Base-by-base conservation (phyloP, 306 rosid genomes). In the Fragaria ananassa region DNA sequence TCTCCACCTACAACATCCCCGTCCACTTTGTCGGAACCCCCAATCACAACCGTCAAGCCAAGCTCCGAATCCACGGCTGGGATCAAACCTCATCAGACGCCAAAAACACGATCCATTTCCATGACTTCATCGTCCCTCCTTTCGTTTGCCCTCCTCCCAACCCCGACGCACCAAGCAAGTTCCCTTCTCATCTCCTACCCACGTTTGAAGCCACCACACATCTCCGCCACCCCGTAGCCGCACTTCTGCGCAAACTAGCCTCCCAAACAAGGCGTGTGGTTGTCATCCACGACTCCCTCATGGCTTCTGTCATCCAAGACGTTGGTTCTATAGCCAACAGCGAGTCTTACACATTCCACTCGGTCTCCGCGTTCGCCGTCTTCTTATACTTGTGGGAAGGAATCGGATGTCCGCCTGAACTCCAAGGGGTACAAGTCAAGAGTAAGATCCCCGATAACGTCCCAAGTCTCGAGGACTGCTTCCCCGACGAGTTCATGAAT, bases 161-260 rank as follows among this genome's bases (percentile, higher is more conserved):
- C 71, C 92, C 98, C 12, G 27, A 42, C 7, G 68, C 84, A 1
- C 19, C 67, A 6, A 61, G 71, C 63, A 84, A 47, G 14, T 88
- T 93, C 80, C 97, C 97, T 3, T 81, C 93, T 0, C 96, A 93
- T 57, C 95, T 91, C 45, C 47, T 82, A 1, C 98, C 95, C 15
- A 72, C 86, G 6, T 85, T 91, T n/a, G 65, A 70, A 11, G 88
- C 93, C 27, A 66, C 90, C 5, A 6, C 79, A 0, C 88, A 85
- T 11, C 97, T 89, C 8, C 83, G 88, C 0, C 47, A 31, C 1
- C 90, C 89, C 0, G 83, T 91, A 0, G 71, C 83, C 0, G 8
- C 68, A 2, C 87, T 91, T 25, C n/a, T 91, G 19, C 81, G 60
- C 3, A 76, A 82, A 0, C 87, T 91, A 18, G 85, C 97, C 2